These are phyloP conservation scores for Batkoa obscura DNA, from an alignment of 371 early-diverging fungal genomes.

Conservation along the genomic window DNA sequence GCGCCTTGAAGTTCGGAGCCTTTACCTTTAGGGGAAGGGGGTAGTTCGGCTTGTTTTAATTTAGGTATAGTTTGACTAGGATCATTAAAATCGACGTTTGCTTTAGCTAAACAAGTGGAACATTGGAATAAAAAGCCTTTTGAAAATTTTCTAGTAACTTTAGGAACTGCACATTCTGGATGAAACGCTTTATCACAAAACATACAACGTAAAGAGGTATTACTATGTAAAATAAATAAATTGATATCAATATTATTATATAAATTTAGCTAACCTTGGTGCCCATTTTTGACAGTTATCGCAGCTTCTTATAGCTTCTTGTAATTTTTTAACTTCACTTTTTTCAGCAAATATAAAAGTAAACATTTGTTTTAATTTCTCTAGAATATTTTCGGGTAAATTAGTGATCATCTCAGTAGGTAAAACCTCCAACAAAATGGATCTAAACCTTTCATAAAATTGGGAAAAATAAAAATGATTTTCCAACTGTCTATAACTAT, in stretches of 20 bases:
- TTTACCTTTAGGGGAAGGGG: background rate
- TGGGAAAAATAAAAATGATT: background rate
- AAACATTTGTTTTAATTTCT: background rate
- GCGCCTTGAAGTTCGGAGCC: background rate
- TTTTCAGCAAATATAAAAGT: background rate
- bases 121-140: constrained; percentile 2
- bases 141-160: background rate
- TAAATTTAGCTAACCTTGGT: background rate
- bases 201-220: background rate
- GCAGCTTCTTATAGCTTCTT: background rate
- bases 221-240: background rate
- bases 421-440: background rate
- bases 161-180: background rate
- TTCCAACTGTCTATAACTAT: background rate
- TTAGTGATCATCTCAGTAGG: background rate
- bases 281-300: background rate
- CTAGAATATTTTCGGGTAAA: background rate
- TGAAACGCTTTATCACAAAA: background rate
- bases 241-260: background rate
- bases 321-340: background rate
- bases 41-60: background rate
- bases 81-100: background rate
- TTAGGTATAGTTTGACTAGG: background rate
- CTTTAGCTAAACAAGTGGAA: background rate
- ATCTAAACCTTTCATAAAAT: background rate